A percentile compares a stretch with the other conserved stretches of the same genome.
These are phyloP conservation scores for Boechera stricta DNA, from an alignment of 345 rosid genomes.

Conservation along the genomic window DNA sequence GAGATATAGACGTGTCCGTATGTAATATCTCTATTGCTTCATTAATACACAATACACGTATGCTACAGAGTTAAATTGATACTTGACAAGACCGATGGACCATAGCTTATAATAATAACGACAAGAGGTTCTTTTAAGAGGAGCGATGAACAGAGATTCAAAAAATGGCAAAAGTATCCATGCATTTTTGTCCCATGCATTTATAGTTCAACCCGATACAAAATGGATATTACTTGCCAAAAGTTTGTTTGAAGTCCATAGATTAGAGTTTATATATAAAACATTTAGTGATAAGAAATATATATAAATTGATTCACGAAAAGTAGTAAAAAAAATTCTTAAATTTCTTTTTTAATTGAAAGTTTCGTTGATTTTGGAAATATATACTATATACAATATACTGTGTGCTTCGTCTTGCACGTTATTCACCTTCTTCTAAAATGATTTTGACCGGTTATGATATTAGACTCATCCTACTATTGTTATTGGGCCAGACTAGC, in stretches of 20 bases:
- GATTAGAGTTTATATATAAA: too few relatives aligned
- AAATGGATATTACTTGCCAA: background rate
- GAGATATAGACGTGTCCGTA: background rate
- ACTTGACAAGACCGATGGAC: background rate
- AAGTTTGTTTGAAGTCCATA: too few relatives aligned
- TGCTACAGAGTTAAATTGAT: background rate
- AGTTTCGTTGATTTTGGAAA: too few relatives aligned
- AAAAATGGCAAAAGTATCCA: background rate
- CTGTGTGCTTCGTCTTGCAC: too few relatives aligned
- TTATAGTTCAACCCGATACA: background rate
- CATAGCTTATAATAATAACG: background rate
- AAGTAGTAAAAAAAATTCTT: too few relatives aligned
- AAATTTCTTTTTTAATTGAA: too few relatives aligned
- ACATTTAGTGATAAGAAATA: too few relatives aligned
- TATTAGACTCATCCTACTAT: background rate
- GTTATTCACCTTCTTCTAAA: too few relatives aligned
- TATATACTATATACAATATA: too few relatives aligned
- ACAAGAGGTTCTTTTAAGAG: background rate
- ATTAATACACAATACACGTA: background rate
- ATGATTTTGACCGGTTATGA: too few relatives aligned
- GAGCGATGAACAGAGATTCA: background rate
- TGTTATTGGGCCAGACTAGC: background rate
- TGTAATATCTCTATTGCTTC: background rate
- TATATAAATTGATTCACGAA: too few relatives aligned
- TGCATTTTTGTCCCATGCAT: conserved; percentile 1